Evolutionary conservation across 306 rosid species (phyloP).

Genomic region (Citrullus colocynthis): DNA sequence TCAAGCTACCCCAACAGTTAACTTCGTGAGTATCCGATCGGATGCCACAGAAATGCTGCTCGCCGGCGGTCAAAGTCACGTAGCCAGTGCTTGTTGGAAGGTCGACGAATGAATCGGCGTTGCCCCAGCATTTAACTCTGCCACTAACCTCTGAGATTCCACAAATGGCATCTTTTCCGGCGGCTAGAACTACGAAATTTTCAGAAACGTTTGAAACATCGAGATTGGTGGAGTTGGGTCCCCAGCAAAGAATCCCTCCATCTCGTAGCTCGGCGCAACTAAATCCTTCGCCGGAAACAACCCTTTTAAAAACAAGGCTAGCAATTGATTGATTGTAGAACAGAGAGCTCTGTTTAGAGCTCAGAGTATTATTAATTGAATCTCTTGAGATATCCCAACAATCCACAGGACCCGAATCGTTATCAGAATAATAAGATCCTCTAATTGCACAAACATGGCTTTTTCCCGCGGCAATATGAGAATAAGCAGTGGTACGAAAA

Average conservation of each 20-base stretch:
- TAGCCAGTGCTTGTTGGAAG: constrained; percentile 17
- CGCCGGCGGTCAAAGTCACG: constrained; percentile 50
- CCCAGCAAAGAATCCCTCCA: constrained; percentile 80
- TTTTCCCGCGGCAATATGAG: constrained; percentile 65
- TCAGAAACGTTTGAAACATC: constrained; percentile 31
- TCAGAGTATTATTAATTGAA: constrained; percentile 21
- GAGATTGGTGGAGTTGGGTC: constrained; percentile 41
- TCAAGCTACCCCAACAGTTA: constrained; percentile 74
- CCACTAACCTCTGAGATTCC: constrained; percentile 46
- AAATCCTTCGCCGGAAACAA: constrained; percentile 83
- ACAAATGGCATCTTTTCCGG: constrained; percentile 53
- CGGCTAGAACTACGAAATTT: constrained; percentile 34
- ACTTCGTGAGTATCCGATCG: constrained; percentile 60
- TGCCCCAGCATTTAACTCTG: constrained; percentile 67
- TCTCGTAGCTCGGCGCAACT: constrained; percentile 48
- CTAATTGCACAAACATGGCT: constrained; percentile 73
- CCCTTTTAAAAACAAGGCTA: constrained; percentile 25
- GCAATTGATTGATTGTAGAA: constrained; percentile 28
- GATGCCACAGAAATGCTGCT: constrained; percentile 61
- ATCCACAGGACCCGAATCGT: constrained; percentile 49
- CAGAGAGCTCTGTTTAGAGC: constrained; percentile 28
- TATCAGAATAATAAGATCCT: constrained; percentile 59
- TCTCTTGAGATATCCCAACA: constrained; percentile 57
- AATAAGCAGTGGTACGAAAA: constrained; percentile 40
- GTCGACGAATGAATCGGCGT: constrained; percentile 16